Percentiles rank a stretch among this genome's conserved stretches.
phyloP scores from a whole-genome alignment of 164 flowering plant genomes.

The Chimonanthus praecox region DNA sequence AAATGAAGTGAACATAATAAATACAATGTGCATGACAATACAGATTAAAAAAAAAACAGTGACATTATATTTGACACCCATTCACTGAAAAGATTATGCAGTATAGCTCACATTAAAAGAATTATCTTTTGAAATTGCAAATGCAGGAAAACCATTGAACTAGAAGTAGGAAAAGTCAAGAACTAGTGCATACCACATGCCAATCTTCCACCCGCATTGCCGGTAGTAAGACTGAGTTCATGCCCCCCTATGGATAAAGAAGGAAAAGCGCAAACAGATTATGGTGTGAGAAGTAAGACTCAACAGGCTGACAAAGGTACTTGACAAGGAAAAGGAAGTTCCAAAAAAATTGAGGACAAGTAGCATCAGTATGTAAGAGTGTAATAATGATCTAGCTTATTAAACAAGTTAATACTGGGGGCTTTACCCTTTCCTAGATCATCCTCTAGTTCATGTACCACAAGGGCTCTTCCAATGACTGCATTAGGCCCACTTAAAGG shows the following conservation, averaged over 20 bases:
- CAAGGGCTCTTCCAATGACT: constrained; percentile 86
- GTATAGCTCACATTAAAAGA: background rate
- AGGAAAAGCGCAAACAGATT: constrained; percentile 3
- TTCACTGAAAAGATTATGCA: background rate
- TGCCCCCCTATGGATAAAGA: constrained; percentile 61
- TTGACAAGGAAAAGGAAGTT: background rate
- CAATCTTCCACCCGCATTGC: constrained; percentile 96
- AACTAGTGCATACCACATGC: constrained; percentile 78
- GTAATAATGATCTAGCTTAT: background rate
- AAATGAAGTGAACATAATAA: no score
- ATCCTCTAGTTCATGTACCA: constrained; percentile 94
- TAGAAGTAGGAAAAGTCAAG: background rate
- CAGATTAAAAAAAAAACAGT: no score
- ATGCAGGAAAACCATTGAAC: background rate
- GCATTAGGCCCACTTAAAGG: constrained; percentile 77
- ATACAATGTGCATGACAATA: no score
- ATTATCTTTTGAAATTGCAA: background rate
- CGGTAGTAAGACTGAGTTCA: constrained; percentile 88
- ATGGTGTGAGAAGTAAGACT: background rate
- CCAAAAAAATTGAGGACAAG: background rate
- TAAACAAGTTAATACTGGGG: constrained; percentile 7
- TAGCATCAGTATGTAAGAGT: background rate
- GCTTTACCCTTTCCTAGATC: constrained; percentile 94
- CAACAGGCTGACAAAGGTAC: no score
- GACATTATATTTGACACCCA: no score